phyloP scores from a whole-genome alignment of 140 eudicot genomes.

The Erigeron philadelphicus region DNA sequence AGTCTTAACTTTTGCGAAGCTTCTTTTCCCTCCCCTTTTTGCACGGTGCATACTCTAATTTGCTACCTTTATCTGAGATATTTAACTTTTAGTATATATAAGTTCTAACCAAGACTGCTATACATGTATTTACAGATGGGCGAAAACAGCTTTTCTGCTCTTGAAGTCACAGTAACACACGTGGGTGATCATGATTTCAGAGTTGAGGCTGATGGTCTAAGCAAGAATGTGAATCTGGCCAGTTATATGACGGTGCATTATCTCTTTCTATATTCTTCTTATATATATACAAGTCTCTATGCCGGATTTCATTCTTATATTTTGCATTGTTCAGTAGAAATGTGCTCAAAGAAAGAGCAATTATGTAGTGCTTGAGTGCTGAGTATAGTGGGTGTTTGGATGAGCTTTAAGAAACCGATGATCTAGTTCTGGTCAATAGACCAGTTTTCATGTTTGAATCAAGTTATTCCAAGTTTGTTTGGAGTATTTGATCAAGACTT shows the following conservation, averaged over 20 bases:
- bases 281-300: not conserved
- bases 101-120: conserved; percentile 9
- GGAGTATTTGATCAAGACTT: not conserved
- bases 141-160: conserved; percentile 40
- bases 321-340: not conserved
- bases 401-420: not conserved
- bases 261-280: conserved; percentile 13
- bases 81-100: not conserved
- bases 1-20: too few relatives aligned
- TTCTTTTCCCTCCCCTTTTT: too few relatives aligned
- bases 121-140: conserved; percentile 38
- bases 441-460: not conserved
- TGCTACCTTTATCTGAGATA: conserved; percentile 1
- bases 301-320: not conserved
- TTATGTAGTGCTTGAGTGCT: too few relatives aligned
- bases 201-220: conserved; percentile 72
- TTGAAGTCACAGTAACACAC: conserved; percentile 55
- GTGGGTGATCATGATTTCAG: conserved; percentile 64
- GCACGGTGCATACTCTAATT: not conserved
- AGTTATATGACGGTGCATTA: conserved; percentile 58
- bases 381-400: not conserved
- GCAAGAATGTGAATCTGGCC: conserved; percentile 60
- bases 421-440: not conserved
- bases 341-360: not conserved
- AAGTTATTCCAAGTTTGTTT: not conserved